Conservation (phyloP, 2,329 filamentous ascomycete genomes). For the Penicillium sclerotigenum region DNA sequence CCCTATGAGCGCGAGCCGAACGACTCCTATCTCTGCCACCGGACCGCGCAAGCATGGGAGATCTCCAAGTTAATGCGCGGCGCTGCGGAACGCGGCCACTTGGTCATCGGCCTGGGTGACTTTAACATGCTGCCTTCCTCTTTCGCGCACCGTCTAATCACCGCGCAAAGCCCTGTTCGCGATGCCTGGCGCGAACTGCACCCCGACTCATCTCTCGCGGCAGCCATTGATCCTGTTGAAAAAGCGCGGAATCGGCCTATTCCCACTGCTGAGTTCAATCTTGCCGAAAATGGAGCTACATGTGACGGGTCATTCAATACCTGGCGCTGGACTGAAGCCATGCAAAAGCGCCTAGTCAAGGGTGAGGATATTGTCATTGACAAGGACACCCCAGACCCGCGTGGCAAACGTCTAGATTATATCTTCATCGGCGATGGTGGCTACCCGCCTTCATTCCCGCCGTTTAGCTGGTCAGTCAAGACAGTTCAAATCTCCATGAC, state of each 20-base stretch:
- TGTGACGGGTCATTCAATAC: conserved; percentile 86
- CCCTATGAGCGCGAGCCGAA: conserved; percentile 77
- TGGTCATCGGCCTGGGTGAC: conserved; percentile 84
- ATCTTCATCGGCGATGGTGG: conserved; percentile 71
- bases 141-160: conserved; percentile 78
- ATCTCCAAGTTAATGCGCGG: conserved; percentile 83
- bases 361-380: conserved; percentile 64
- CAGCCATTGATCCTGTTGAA: conserved; percentile 65
- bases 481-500: conserved; percentile 73
- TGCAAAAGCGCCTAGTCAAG: conserved; percentile 65
- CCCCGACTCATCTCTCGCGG: conserved; percentile 77
- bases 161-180: conserved; percentile 69
- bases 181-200: conserved; percentile 84
- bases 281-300: conserved; percentile 77
- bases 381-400: conserved; percentile 64
- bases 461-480: conserved; percentile 64
- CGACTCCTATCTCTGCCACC: conserved; percentile 86
- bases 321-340: conserved; percentile 78
- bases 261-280: conserved; percentile 74
- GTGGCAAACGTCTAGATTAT: conserved; percentile 89
- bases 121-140: conserved; percentile 95
- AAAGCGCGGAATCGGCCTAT: conserved; percentile 62
- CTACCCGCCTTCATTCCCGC: conserved; percentile 30
- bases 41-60: conserved; percentile 91
- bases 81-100: conserved; percentile 73